phyloP scores from a whole-genome alignment of 345 rosid genomes.

The Pseudoturritis turrita region DNA sequence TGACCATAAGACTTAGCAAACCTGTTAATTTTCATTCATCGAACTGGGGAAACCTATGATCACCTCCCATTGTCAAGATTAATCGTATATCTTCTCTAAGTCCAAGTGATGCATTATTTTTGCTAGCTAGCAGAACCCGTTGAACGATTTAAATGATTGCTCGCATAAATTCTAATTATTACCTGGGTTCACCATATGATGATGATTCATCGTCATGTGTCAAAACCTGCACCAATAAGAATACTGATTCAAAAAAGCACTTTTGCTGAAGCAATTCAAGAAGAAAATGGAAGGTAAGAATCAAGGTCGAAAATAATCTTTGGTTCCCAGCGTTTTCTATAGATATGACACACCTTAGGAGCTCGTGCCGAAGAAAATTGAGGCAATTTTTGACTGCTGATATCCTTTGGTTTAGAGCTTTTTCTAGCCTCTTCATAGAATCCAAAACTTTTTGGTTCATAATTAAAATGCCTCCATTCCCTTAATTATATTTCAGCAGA shows the following conservation, averaged over 20 bases:
- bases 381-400: slow-evolving; percentile 43
- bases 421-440: slow-evolving; percentile 41
- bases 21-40: not conserved
- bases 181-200: slow-evolving; percentile 43
- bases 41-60: not conserved
- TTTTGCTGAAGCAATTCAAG: not conserved
- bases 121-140: not conserved
- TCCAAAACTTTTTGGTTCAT: slow-evolving; percentile 43
- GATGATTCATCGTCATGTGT: slow-evolving; percentile 12
- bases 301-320: not conserved
- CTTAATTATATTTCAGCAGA: slow-evolving; percentile 12
- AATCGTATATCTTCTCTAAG: not conserved
- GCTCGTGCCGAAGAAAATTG: slow-evolving; percentile 81
- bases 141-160: not conserved
- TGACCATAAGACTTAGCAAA: not conserved
- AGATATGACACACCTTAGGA: slow-evolving; percentile 47
- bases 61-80: slow-evolving; percentile 2
- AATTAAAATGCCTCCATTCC: slow-evolving; percentile 64
- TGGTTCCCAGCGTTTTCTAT: no score
- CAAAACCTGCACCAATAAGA: slow-evolving; percentile 28
- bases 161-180: slow-evolving; percentile 1
- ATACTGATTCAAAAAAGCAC: not conserved
- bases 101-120: not conserved
- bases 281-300: not conserved
- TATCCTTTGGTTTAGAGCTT: slow-evolving; percentile 17